Evolutionary conservation across 225 moss, liverwort and hornwort genomes (phyloP).

Genomic region (Bryum argenteum): DNA sequence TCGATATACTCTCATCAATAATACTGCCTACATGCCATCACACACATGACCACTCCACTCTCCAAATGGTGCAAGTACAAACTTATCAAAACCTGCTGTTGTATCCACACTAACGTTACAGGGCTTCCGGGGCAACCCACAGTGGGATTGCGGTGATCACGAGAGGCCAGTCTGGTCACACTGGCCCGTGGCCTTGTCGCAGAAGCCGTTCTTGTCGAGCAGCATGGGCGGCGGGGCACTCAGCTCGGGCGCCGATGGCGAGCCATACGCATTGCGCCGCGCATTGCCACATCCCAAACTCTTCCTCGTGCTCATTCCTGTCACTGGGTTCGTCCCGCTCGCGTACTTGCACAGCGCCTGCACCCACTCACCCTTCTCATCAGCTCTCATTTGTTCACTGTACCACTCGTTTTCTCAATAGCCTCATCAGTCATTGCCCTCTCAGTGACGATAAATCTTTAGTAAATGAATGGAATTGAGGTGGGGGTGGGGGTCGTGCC

Average conservation of each 20-base stretch:
- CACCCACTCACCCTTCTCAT: neutral
- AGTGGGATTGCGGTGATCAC: conserved; percentile 3
- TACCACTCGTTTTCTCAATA: too few relatives aligned
- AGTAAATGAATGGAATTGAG: too few relatives aligned
- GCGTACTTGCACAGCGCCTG: conserved; percentile 99
- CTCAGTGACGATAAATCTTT: too few relatives aligned
- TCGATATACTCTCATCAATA: neutral
- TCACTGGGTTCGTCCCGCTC: conserved; percentile 93
- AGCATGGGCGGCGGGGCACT: conserved; percentile 83
- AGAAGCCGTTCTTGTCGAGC: conserved; percentile 93
- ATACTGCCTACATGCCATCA: neutral
- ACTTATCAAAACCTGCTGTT: conserved; percentile 24
- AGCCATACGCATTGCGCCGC: conserved; percentile 91
- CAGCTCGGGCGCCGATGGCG: conserved; percentile 85
- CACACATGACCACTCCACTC: conserved; percentile 10
- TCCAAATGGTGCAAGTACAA: conserved; percentile 24
- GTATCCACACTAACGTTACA: conserved; percentile 22
- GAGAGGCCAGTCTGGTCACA: conserved; percentile 69
- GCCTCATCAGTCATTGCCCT: too few relatives aligned
- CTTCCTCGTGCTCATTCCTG: conserved; percentile 96
- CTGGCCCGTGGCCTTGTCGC: conserved; percentile 75
- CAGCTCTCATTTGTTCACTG: too few relatives aligned
- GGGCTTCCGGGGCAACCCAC: too few relatives aligned
- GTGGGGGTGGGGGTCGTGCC: conserved; percentile 46
- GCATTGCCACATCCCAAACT: conserved; percentile 95